These are phyloP conservation scores for Backusella psychrophila DNA, from an alignment of 192 early-diverging fungal genomes.

Conservation along the genomic window DNA sequence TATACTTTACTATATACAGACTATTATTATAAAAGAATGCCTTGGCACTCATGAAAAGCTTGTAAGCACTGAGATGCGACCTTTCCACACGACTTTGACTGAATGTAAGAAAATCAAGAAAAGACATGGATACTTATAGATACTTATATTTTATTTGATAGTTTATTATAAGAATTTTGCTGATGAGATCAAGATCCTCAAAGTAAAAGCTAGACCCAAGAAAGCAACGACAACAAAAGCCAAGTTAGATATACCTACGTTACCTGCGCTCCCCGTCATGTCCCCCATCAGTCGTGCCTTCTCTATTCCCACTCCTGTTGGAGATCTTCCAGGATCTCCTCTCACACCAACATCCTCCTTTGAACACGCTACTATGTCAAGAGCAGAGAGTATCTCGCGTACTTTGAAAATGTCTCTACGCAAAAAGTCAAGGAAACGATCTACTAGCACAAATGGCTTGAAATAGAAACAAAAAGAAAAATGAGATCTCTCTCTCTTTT, in stretches of 20 bases:
- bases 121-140: background rate
- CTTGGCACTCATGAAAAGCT: constrained; percentile 59
- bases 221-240: background rate
- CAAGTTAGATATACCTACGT: background rate
- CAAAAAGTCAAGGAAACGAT: constrained; percentile 26
- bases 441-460: background rate
- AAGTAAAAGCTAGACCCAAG: constrained; percentile 10
- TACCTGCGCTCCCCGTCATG: constrained; percentile 9
- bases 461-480: background rate
- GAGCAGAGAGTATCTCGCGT: constrained; percentile 33
- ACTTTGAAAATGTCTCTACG: constrained; percentile 33
- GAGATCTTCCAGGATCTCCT: background rate
- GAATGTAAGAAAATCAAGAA: constrained; percentile 39
- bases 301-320: constrained; percentile 25
- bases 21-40: constrained; percentile 57
- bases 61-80: constrained; percentile 65
- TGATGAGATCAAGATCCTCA: constrained; percentile 52
- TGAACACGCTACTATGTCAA: constrained; percentile 18
- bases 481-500: background rate
- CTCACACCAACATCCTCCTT: background rate
- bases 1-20: constrained; percentile 30
- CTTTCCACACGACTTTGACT: constrained; percentile 62
- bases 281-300: constrained; percentile 35
- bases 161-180: constrained; percentile 66
- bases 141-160: constrained; percentile 12